Percentiles rank a stretch among this genome's conserved stretches.
Conservation (phyloP, 108 stramenopile genomes). For the Aurantiochytrium sp. region DNA sequence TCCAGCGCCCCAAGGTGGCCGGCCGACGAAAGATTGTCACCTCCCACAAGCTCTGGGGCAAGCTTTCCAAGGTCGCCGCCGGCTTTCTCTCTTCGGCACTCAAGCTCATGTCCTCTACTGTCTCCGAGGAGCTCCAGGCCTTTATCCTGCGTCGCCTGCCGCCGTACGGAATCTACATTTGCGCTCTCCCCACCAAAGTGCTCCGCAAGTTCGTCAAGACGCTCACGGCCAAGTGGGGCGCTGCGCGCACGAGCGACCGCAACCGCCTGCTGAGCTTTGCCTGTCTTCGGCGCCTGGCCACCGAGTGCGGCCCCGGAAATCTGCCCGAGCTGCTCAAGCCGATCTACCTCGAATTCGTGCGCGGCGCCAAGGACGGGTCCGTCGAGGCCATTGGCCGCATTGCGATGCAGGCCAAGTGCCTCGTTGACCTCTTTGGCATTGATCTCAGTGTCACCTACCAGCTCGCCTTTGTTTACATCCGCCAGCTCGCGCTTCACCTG, state of each 20-base stretch:
- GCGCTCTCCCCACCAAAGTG: background rate
- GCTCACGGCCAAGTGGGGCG: background rate
- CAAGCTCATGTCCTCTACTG: background rate
- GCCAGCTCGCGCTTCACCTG: constrained; percentile 88
- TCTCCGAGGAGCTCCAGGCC: background rate
- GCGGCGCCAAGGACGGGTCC: constrained; percentile 73
- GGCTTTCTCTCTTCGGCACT: background rate
- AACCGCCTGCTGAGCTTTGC: constrained; percentile 81
- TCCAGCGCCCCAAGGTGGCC: background rate
- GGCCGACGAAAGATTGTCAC: background rate
- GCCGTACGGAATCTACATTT: background rate
- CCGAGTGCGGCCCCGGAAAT: constrained; percentile 83
- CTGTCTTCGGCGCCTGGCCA: constrained; percentile 83
- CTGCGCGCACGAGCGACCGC: constrained; percentile 70
- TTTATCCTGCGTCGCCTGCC: background rate
- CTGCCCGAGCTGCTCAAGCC: constrained; percentile 84
- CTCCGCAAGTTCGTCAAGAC: background rate
- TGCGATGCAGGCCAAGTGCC: constrained; percentile 86
- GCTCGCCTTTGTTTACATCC: constrained; percentile 95
- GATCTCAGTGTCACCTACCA: constrained; percentile 89
- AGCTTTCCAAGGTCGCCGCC: background rate
- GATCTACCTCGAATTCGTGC: constrained; percentile 84
- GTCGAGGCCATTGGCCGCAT: constrained; percentile 66
- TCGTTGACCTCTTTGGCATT: constrained; percentile 86
- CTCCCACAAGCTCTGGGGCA: background rate